Conservation (phyloP, 805 yeast species). For the Starmerella lactis-condensi region DNA sequence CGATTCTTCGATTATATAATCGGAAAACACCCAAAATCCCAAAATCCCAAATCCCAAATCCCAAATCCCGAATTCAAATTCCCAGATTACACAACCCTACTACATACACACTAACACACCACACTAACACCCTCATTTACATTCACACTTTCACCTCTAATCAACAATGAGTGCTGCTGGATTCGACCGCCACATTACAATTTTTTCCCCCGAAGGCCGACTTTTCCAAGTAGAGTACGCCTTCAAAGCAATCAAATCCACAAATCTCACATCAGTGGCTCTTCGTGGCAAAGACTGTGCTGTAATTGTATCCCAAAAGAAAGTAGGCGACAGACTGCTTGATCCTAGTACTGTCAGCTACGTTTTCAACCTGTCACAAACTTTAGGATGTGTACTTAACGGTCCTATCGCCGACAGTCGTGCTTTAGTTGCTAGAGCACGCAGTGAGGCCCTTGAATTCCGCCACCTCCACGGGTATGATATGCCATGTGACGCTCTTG, state of each 20-base stretch:
- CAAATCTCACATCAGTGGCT: conserved; percentile 78
- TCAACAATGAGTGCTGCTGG: conserved; percentile 44
- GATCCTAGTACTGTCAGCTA: conserved; percentile 78
- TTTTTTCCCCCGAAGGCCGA: conserved; percentile 96
- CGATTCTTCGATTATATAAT: no score
- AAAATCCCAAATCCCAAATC: no score
- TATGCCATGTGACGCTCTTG: conserved; percentile 83
- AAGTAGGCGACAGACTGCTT: conserved; percentile 83
- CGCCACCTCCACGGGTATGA: conserved; percentile 88
- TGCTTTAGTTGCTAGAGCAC: conserved; percentile 72
- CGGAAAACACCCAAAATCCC: no score
- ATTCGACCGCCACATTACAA: conserved; percentile 95
- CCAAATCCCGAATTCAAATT: no score
- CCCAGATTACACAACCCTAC: no score
- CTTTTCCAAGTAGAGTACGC: conserved; percentile 96
- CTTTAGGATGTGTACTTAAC: conserved; percentile 77
- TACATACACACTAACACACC: no score
- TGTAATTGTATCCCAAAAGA: conserved; percentile 83
- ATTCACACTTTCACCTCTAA: no score
- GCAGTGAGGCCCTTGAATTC: conserved; percentile 91
- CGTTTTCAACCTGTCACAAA: conserved; percentile 61
- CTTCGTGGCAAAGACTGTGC: conserved; percentile 72
- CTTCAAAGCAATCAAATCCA: conserved; percentile 84
- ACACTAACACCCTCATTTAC: no score
- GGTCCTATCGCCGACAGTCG: conserved; percentile 90